Evolutionary conservation across 129 eudicot species (phyloP), one percentile per base, ranked within the genome.

Genomic region (Glebionis coronaria): DNA sequence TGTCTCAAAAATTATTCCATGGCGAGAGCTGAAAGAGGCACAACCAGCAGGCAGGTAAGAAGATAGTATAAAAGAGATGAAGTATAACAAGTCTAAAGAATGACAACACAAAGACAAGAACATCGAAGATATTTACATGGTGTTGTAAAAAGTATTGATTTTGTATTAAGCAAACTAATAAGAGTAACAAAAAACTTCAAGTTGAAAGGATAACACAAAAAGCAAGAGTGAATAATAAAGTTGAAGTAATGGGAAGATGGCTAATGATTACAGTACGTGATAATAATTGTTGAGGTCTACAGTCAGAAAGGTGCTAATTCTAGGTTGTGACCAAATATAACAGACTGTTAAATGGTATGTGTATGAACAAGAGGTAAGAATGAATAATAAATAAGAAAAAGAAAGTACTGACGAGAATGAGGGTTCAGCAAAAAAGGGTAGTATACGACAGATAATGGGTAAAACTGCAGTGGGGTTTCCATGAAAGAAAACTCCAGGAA

Each of bases 401-500:
- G 21, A 45, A 71, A 63, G 42, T 45, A 74, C 89, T 56, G 27
- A 92, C 98, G 83, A 68, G 63, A 88, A 92, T 7, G 78, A 55
- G 56, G 99, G 92, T 50, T 88, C 90, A 0, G 98, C 95, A 2
- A 86, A 80, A 64, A 93, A 88, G 13, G 97, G 95, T 70, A 93
- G 44, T 16, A 93, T 82, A 13, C 95, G 92, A 46, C 86, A 90
- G 20, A 93, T 73, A 20, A 89, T 65, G 8, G 99, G 99, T 50
- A 89, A 50, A 28, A 93, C 72, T 12, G 86, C 96, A 65, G 54
- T 73, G 68, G 96, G 78, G 73, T 82, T 83, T 44, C 98, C 98
- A 69, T 93, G 92, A 50, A 71, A 86, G 70, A 86, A 93, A 63
- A 93, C 97, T 35, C 97, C 99, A 5, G 97, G 95, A 69, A 84